Evolutionary conservation across 1,284 basidiomycete species (phyloP).

Genomic region (Amylostereum chailletii): DNA sequence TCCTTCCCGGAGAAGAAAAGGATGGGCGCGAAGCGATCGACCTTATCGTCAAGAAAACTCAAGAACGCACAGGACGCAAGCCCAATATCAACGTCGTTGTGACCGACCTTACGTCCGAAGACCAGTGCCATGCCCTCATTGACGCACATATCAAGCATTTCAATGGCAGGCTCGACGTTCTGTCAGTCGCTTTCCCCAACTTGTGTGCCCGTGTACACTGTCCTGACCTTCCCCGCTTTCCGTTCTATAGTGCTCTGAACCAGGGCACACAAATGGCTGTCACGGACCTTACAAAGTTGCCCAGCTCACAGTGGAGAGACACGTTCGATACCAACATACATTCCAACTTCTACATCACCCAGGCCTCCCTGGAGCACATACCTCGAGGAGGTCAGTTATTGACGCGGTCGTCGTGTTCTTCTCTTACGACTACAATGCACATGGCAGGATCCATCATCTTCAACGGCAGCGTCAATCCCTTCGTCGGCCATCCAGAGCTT

Average conservation of each 20-base stretch:
- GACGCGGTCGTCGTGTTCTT: conserved; percentile 22
- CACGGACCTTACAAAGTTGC: conserved; percentile 31
- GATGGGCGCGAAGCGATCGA: conserved; percentile 33
- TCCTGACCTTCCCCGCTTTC: conserved; percentile 1
- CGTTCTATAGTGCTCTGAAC: conserved; percentile 35
- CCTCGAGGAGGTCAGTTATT: conserved; percentile 19
- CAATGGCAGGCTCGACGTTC: conserved; percentile 30
- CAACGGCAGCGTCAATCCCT: conserved; percentile 41
- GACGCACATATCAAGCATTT: conserved; percentile 33
- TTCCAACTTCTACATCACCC: conserved; percentile 45
- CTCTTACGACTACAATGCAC: conserved; percentile 28
- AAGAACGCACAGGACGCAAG: conserved; percentile 10
- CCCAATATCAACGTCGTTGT: conserved; percentile 31
- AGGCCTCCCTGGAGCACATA: conserved; percentile 34
- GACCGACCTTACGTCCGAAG: conserved; percentile 35
- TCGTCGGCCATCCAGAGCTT: conserved; percentile 43
- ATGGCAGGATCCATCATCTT: conserved; percentile 39
- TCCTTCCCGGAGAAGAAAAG: conserved; percentile 38
- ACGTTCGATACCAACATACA: conserved; percentile 43
- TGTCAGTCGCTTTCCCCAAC: conserved; percentile 21
- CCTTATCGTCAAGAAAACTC: conserved; percentile 20
- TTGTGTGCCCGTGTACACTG: neutral
- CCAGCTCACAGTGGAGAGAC: conserved; percentile 41
- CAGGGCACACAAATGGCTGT: conserved; percentile 44
- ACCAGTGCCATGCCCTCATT: conserved; percentile 32